Evolutionary conservation across 1,284 basidiomycete species (phyloP).

Genomic region (Leccinum subfulvum): DNA sequence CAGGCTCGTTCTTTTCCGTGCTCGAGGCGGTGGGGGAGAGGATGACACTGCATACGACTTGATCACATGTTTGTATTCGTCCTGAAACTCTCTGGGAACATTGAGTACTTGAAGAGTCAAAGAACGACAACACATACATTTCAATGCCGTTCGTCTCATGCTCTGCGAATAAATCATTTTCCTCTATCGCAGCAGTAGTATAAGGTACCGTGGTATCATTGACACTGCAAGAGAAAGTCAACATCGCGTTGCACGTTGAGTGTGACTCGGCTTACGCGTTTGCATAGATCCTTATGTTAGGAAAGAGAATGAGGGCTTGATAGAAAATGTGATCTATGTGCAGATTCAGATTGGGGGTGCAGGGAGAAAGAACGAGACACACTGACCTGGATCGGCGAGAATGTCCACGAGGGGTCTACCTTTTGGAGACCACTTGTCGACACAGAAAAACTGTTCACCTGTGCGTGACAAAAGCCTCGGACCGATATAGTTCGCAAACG

Average conservation of each 20-base stretch:
- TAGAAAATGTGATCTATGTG: constrained; percentile 70
- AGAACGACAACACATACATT: constrained; percentile 45
- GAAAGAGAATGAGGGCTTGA: constrained; percentile 70
- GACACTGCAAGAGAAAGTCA: constrained; percentile 40
- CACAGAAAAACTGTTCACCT: constrained; percentile 77
- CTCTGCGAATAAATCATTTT: constrained; percentile 65
- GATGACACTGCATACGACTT: constrained; percentile 46
- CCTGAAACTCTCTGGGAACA: constrained; percentile 48
- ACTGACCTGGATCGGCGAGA: constrained; percentile 81
- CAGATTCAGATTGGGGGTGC: constrained; percentile 13
- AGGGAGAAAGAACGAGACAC: not conserved
- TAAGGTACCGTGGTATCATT: constrained; percentile 84
- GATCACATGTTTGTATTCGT: constrained; percentile 56
- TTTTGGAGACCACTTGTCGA: constrained; percentile 70
- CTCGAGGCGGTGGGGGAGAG: constrained; percentile 27
- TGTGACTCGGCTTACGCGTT: constrained; percentile 58
- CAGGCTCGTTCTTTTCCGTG: constrained; percentile 36
- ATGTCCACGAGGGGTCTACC: constrained; percentile 76
- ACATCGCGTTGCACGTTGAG: not conserved
- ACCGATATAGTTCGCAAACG: constrained; percentile 59
- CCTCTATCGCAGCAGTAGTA: constrained; percentile 72
- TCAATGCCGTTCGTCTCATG: constrained; percentile 57
- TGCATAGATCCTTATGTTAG: constrained; percentile 77
- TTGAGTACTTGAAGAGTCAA: constrained; percentile 11
- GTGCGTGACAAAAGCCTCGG: constrained; percentile 79